Evolutionary conservation across 331 rosid species (phyloP).

Genomic region (Telfairia occidentalis): DNA sequence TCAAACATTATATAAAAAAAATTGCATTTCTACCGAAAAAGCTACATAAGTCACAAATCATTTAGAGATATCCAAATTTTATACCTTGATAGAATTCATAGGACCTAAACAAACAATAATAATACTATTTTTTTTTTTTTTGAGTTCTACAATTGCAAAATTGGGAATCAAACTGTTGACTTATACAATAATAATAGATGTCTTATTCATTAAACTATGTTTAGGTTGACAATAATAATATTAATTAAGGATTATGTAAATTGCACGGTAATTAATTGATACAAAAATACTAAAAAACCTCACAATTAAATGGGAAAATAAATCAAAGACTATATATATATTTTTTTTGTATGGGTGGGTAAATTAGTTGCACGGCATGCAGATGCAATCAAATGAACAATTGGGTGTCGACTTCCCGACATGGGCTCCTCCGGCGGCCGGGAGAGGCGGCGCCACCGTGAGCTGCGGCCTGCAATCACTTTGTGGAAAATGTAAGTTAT

Average conservation of each 20-base stretch:
- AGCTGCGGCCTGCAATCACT: not conserved
- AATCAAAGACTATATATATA: not conserved
- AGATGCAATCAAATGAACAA: not conserved
- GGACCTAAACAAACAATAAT: no score
- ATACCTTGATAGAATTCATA: not conserved
- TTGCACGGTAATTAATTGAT: no score
- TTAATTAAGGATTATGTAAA: no score
- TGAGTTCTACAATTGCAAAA: no score
- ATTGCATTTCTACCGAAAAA: not conserved
- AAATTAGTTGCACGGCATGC: not conserved
- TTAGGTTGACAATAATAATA: no score
- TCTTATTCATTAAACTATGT: no score
- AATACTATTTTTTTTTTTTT: no score
- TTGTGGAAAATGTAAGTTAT: not conserved
- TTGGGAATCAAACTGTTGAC: no score
- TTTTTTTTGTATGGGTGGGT: not conserved
- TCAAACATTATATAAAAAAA: not conserved
- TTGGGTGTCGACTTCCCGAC: not conserved
- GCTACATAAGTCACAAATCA: not conserved
- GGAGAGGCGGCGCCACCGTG: not conserved
- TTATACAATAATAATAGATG: no score
- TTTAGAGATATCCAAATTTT: not conserved
- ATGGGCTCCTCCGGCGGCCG: not conserved
- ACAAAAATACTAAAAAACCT: no score
- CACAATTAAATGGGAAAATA: not conserved